phyloP scores from a whole-genome alignment of 108 stramenopile species.

The Seminavis robusta region DNA sequence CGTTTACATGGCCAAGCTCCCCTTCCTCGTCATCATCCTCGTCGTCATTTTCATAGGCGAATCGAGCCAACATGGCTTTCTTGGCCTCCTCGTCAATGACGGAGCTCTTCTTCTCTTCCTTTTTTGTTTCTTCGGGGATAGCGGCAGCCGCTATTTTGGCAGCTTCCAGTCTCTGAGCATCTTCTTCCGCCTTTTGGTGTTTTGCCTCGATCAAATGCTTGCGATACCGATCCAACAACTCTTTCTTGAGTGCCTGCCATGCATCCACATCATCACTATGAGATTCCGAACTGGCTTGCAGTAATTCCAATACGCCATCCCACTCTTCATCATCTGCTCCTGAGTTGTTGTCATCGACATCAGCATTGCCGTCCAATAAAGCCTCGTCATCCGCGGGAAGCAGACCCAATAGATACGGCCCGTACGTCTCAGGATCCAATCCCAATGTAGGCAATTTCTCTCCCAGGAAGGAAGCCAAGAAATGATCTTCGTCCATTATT shows the following conservation, averaged over 20 bases:
- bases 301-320: conserved; percentile 57
- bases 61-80: conserved; percentile 64
- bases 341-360: conserved; percentile 19
- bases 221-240: conserved; percentile 32
- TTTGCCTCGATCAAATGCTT: conserved; percentile 24
- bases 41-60: conserved; percentile 74
- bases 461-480: conserved; percentile 31
- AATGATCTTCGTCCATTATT: conserved; percentile 3
- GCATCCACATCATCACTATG: conserved; percentile 52
- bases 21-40: conserved; percentile 32
- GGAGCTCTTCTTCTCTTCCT: conserved; percentile 12
- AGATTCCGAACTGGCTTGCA: conserved; percentile 66
- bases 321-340: conserved; percentile 40
- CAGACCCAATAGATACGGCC: conserved; percentile 55
- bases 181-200: conserved; percentile 24
- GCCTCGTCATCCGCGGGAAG: no score
- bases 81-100: conserved; percentile 58
- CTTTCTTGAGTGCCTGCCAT: conserved; percentile 46
- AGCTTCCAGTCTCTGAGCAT: conserved; percentile 28
- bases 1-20: no score
- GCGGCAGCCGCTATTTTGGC: not conserved
- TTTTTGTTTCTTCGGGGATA: conserved; percentile 14
- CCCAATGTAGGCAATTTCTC: conserved; percentile 57
- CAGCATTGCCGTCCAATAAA: no score
- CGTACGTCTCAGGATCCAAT: conserved; percentile 73